Percentiles rank a stretch among this genome's conserved stretches.
Evolutionary conservation across 129 eudicot species (phyloP).

Genomic region (Centaurea solstitialis): DNA sequence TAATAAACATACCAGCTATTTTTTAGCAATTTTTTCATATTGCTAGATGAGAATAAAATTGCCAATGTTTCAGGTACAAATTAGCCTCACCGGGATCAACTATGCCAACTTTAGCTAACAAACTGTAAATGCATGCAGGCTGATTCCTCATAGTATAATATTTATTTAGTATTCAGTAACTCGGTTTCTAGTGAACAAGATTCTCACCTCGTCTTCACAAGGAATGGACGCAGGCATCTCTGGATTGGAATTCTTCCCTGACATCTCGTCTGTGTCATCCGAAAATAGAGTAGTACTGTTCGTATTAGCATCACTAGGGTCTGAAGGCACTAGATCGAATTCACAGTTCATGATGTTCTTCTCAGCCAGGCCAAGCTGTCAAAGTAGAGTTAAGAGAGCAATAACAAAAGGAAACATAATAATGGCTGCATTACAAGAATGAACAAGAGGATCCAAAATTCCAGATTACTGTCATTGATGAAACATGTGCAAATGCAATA

Average conservation of each 20-base stretch:
- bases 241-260: conserved; percentile 61
- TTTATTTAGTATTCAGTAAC: not conserved
- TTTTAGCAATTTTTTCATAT: not conserved
- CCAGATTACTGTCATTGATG: not conserved
- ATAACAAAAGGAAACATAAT: not conserved
- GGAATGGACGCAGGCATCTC: conserved; percentile 51
- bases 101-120: not conserved
- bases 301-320: conserved; percentile 94
- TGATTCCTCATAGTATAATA: not conserved
- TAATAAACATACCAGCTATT: too few relatives aligned
- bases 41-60: not conserved
- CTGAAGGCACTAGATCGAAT: conserved; percentile 78
- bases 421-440: not conserved
- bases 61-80: not conserved
- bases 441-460: not conserved
- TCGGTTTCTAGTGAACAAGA: conserved; percentile 9
- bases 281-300: conserved; percentile 84
- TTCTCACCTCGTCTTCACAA: conserved; percentile 65
- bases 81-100: not conserved
- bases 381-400: conserved; percentile 14
- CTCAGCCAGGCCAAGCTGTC: conserved; percentile 96
- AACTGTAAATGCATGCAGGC: not conserved
- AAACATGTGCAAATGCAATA: not conserved
- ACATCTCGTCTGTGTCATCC: conserved; percentile 93
- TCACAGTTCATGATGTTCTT: conserved; percentile 90